These are phyloP conservation scores for Pholiota adiposa DNA, from an alignment of 1,284 basidiomycete genomes.

Conservation along the genomic window DNA sequence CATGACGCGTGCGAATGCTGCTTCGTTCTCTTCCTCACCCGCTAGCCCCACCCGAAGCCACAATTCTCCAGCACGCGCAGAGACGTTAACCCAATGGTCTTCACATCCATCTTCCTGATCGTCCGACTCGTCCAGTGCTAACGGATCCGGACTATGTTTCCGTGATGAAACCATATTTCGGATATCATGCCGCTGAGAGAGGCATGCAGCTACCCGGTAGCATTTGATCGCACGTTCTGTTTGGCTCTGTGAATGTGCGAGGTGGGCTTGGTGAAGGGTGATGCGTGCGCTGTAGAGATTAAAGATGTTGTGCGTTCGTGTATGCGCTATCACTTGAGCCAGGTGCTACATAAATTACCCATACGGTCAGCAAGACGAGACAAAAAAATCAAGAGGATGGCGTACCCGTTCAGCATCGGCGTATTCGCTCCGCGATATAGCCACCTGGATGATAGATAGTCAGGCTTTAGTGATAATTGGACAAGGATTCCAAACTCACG, in stretches of 20 bases:
- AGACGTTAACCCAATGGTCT: slow-evolving; percentile 52
- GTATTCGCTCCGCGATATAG: slow-evolving; percentile 69
- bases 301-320: slow-evolving; percentile 61
- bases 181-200: slow-evolving; percentile 24
- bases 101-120: slow-evolving; percentile 38
- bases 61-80: slow-evolving; percentile 63
- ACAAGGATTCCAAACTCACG: slow-evolving; percentile 35
- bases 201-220: slow-evolving; percentile 60
- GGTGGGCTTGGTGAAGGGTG: slow-evolving; percentile 69
- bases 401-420: slow-evolving; percentile 53
- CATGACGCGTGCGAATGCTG: slow-evolving; percentile 30
- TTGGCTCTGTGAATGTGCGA: slow-evolving; percentile 60
- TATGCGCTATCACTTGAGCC: slow-evolving; percentile 59
- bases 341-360: slow-evolving; percentile 44
- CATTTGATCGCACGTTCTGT: slow-evolving; percentile 56
- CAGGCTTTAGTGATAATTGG: neutral
- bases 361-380: neutral
- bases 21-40: slow-evolving; percentile 23
- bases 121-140: neutral
- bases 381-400: slow-evolving; percentile 10
- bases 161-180: neutral
- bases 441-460: slow-evolving; percentile 43
- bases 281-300: slow-evolving; percentile 60
- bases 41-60: slow-evolving; percentile 57
- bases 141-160: neutral